Conservation (phyloP, 768 basidiomycete genomes). For the Leccinum longicurvipes region DNA sequence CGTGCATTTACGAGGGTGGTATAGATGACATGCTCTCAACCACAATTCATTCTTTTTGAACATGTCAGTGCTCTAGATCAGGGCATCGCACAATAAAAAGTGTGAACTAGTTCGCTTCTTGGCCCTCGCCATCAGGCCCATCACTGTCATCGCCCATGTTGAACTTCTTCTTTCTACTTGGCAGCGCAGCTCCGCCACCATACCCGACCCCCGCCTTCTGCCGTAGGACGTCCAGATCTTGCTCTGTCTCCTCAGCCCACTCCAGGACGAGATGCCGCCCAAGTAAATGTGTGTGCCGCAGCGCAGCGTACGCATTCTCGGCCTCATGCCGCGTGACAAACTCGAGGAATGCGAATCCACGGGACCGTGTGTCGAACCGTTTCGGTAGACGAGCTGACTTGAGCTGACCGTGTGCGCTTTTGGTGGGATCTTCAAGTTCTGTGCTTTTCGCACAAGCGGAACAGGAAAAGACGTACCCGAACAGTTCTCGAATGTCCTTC, state of each 20-base stretch:
- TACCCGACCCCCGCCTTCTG: conserved; percentile 79
- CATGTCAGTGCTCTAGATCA: neutral
- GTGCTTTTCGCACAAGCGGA: neutral
- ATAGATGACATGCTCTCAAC: neutral
- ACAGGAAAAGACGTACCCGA: conserved; percentile 64
- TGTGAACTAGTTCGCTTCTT: conserved; percentile 23
- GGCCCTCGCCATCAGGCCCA: conserved; percentile 30
- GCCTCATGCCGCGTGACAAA: conserved; percentile 90
- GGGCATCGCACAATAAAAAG: neutral
- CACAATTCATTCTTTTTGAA: neutral
- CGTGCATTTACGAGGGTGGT: conserved; percentile 12
- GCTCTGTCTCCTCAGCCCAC: conserved; percentile 85
- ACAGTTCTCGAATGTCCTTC: conserved; percentile 87
- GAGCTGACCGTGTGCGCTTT: conserved; percentile 84
- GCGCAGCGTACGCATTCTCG: conserved; percentile 78
- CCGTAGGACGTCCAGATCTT: conserved; percentile 71
- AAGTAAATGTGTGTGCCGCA: conserved; percentile 93
- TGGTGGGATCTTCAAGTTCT: neutral
- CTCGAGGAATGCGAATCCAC: conserved; percentile 97
- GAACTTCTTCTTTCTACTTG: conserved; percentile 74
- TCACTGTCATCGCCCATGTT: conserved; percentile 44
- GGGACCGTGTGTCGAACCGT: conserved; percentile 82
- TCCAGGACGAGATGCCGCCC: conserved; percentile 93
- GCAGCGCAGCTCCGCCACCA: conserved; percentile 64
- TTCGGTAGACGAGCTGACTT: conserved; percentile 93